These are phyloP conservation scores for Arthrobotrys conoides DNA, from an alignment of 2,329 filamentous ascomycete species.

Conservation along the genomic window DNA sequence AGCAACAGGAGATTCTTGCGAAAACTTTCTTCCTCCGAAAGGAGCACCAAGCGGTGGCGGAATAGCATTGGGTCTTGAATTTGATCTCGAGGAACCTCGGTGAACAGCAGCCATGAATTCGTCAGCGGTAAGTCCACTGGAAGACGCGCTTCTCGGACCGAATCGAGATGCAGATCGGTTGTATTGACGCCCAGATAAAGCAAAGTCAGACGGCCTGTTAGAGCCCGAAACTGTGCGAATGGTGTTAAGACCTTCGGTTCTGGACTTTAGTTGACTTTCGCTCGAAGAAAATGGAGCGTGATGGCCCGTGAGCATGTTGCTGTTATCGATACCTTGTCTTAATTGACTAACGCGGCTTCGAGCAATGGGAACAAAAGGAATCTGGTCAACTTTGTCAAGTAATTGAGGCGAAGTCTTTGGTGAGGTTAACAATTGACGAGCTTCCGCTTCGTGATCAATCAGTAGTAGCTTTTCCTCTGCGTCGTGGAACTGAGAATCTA, in stretches of 20 bases:
- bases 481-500: neutral
- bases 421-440: neutral
- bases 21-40: constrained; percentile 3
- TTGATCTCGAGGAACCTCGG: neutral
- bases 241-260: neutral
- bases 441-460: neutral
- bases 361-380: neutral
- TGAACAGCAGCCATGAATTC: constrained; percentile 27
- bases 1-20: neutral
- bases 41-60: neutral
- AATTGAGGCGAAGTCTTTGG: neutral
- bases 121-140: constrained; percentile 19
- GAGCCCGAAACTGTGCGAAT: neutral
- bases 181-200: neutral
- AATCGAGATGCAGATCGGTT: neutral
- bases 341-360: constrained; percentile 4
- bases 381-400: neutral
- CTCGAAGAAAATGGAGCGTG: neutral
- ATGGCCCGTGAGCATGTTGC: neutral
- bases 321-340: neutral
- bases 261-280: neutral
- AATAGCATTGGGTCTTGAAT: neutral
- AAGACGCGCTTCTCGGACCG: neutral
- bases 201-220: neutral
- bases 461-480: neutral